These are phyloP conservation scores for Secale cereale DNA, from an alignment of 176 grass and related monocot genomes.

Conservation along the genomic window DNA sequence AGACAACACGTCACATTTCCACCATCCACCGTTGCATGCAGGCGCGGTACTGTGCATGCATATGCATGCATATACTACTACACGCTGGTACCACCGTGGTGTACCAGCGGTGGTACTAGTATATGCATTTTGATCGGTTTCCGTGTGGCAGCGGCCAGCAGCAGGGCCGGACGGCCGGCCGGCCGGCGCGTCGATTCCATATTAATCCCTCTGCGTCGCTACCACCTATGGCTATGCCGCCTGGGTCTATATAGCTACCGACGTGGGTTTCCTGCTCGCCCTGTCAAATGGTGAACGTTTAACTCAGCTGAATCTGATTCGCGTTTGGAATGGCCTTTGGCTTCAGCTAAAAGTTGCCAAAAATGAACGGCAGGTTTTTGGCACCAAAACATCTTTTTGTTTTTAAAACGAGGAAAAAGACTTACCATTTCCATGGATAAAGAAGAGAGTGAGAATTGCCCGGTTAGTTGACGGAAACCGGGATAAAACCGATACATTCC, in stretches of 20 bases:
- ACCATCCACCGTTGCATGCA: not conserved
- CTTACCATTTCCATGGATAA: no score
- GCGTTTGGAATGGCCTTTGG: not conserved
- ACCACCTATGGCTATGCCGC: not conserved
- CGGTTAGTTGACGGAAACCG: no score
- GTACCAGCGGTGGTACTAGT: not conserved
- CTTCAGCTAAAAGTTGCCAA: not conserved
- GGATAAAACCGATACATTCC: no score
- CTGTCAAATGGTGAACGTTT: not conserved
- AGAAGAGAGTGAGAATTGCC: no score
- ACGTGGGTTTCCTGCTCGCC: not conserved
- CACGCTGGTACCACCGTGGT: not conserved
- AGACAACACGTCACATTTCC: conserved; percentile 24
- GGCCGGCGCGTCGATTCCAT: conserved; percentile 20
- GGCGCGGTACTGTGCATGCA: not conserved
- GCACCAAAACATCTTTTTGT: no score
- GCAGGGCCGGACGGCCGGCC: conserved; percentile 6
- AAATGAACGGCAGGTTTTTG: not conserved
- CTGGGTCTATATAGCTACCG: not conserved
- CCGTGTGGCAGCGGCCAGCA: conserved; percentile 28
- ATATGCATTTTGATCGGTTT: conserved; percentile 26
- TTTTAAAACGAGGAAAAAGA: no score
- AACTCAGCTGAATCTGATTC: not conserved
- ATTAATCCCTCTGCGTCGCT: conserved; percentile 20
- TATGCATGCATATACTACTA: not conserved